These are phyloP conservation scores for Cetraspora pellucida DNA, from an alignment of 192 early-diverging fungal species.

Conservation along the genomic window DNA sequence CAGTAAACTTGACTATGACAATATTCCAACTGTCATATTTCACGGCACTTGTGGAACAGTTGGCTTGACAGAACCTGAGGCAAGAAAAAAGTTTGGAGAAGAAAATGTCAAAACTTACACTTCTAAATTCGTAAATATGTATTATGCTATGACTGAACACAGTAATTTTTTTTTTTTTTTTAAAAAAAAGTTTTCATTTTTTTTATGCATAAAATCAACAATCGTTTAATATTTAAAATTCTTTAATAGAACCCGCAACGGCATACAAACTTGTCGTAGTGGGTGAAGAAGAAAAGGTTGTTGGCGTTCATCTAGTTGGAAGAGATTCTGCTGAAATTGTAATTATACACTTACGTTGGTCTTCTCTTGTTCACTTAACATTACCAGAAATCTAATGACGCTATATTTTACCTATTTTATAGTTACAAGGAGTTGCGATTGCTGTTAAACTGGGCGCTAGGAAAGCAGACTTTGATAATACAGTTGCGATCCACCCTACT, in stretches of 20 bases:
- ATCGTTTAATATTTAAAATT: background rate
- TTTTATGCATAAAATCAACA: background rate
- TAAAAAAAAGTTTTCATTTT: background rate
- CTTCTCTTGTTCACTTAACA: background rate
- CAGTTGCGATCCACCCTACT: slow-evolving; percentile 97
- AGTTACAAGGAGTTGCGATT: slow-evolving; percentile 93
- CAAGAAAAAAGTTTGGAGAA: slow-evolving; percentile 70
- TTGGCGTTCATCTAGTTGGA: slow-evolving; percentile 94
- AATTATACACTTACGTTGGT: background rate
- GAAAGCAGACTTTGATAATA: slow-evolving; percentile 94
- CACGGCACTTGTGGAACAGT: slow-evolving; percentile 87
- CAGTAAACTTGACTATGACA: slow-evolving; percentile 87
- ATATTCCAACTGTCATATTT: slow-evolving; percentile 96
- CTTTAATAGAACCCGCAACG: slow-evolving; percentile 68
- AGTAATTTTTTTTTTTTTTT: slow-evolving; percentile 43
- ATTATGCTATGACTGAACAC: slow-evolving; percentile 77
- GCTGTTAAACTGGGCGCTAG: slow-evolving; percentile 99
- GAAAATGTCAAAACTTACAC: slow-evolving; percentile 85
- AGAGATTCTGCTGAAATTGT: slow-evolving; percentile 81
- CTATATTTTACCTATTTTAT: too few relatives aligned
- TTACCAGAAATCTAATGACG: background rate
- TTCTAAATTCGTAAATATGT: slow-evolving; percentile 92
- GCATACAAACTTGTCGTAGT: slow-evolving; percentile 90
- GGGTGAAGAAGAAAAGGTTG: slow-evolving; percentile 92
- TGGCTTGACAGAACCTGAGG: slow-evolving; percentile 88